Base-by-base conservation (phyloP, 768 basidiomycete genomes). In the Pleurotus cornucopiae region DNA sequence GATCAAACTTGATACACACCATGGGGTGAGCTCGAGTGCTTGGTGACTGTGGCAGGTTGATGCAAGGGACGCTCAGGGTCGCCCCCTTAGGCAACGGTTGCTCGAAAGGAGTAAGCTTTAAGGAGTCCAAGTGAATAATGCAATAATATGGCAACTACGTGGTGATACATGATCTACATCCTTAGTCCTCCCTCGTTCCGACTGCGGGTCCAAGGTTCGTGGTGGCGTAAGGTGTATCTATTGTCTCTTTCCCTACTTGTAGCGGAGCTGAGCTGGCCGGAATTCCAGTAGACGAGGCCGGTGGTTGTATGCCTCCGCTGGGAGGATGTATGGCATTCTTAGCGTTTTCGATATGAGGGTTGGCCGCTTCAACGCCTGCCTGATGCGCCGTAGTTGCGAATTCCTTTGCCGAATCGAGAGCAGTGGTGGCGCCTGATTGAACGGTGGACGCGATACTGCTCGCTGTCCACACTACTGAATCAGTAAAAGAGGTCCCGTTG, bases 331-430 rank as follows among this genome's bases (percentile, higher is more conserved):
- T 58, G 0, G 66, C 65, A 4, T 69, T 70, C 57, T 68, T 71
- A 2, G 71, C 75, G 14, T 69, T 70, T 38, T 76, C 71, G 23
- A 80, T 59, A 46, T 78, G 72, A 0, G 77, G 75, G 62, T 75
- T 68, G 1, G 70, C 68, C 0, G 71, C 65, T 0, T 69, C 63
- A 61, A 59, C 59, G 6, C 71, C 70, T 2, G 60, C 56, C 57
- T 72, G 54, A 61, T 67, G 73, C 1, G 71, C 68, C 5, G 71
- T 57, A 4, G 64, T 58, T 9, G 71, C 49, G 44, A 64, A 68
- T 16, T 64, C 64, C 34, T 69, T 71, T n/a, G 67, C 65, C 0
- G 71, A 70, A 5, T 61, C 65, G 5, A 69, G 56, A 1, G 69
- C 67, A 13, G 63, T 60, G 44, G 57, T 63, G 3, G 73, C 69